Evolutionary conservation across 768 basidiomycete species (phyloP).

Genomic region (Boletus edulis): DNA sequence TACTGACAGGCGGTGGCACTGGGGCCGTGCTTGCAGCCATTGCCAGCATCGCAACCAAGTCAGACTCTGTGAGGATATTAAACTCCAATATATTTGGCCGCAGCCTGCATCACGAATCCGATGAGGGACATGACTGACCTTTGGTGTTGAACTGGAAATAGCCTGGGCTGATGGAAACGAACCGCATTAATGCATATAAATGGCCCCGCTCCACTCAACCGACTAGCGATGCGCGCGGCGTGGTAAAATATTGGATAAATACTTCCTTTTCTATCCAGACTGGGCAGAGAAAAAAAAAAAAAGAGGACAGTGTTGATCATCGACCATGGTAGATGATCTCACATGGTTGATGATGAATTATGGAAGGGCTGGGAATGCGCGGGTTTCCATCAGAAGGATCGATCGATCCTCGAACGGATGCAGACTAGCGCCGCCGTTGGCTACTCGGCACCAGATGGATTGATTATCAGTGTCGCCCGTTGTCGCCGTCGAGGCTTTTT

Average conservation of each 20-base stretch:
- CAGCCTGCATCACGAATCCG: slow-evolving; percentile 1
- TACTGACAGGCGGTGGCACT: slow-evolving; percentile 3
- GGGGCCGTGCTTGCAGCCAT: slow-evolving; percentile 7
- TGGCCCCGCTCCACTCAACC: background rate
- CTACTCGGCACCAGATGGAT: slow-evolving; percentile 7
- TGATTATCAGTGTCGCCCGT: background rate
- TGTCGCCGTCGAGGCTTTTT: background rate
- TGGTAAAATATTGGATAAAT: background rate
- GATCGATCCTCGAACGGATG: slow-evolving; percentile 22
- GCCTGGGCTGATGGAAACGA: slow-evolving; percentile 1
- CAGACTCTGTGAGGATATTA: background rate
- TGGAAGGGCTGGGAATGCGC: slow-evolving; percentile 7
- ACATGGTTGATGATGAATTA: slow-evolving; percentile 7
- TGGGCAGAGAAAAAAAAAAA: background rate
- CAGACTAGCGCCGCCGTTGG: slow-evolving; percentile 12
- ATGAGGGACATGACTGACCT: background rate
- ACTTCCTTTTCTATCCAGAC: too few species aligned
- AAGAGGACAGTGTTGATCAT: slow-evolving; percentile 2
- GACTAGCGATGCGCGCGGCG: background rate
- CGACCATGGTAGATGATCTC: background rate
- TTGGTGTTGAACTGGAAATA: too few species aligned
- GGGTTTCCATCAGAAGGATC: slow-evolving; percentile 34
- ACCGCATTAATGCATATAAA: background rate
- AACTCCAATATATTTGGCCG: background rate
- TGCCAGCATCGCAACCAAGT: slow-evolving; percentile 1